Evolutionary conservation across 805 yeast genomes (phyloP).

Genomic region (Pichia membranifaciens): DNA sequence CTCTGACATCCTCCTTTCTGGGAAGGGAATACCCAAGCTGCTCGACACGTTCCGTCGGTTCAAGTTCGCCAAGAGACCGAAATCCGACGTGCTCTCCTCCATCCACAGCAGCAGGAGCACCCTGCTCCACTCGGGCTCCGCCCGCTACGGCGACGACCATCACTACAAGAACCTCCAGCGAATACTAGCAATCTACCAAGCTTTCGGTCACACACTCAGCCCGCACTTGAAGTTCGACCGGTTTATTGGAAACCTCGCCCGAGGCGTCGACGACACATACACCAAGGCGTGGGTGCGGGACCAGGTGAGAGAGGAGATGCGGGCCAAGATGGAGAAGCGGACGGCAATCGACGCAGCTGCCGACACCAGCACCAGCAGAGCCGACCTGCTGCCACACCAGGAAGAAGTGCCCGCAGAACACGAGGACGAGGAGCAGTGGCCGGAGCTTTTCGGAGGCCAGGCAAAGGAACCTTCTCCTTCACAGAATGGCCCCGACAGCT

Average conservation of each 20-base stretch:
- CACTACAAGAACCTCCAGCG: slow-evolving; percentile 45
- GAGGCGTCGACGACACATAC: slow-evolving; percentile 39
- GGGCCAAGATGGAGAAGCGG: slow-evolving; percentile 7
- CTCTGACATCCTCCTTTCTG: slow-evolving; percentile 43
- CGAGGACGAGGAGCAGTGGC: slow-evolving; percentile 10
- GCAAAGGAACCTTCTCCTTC: no score
- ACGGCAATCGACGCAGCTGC: neutral
- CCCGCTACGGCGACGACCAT: slow-evolving; percentile 30
- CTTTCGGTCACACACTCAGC: slow-evolving; percentile 71
- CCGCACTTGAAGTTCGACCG: slow-evolving; percentile 79
- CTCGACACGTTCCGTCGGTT: slow-evolving; percentile 31
- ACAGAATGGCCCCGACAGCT: no score
- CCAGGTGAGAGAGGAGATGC: slow-evolving; percentile 35
- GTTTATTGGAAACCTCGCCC: slow-evolving; percentile 49
- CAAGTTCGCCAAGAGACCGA: slow-evolving; percentile 25
- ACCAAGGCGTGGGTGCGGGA: slow-evolving; percentile 39
- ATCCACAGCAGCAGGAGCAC: neutral
- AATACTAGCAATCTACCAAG: slow-evolving; percentile 53
- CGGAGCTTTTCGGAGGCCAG: slow-evolving; percentile 14
- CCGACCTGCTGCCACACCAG: no score
- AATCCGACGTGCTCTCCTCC: neutral
- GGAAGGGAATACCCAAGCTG: slow-evolving; percentile 55
- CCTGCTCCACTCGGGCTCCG: no score
- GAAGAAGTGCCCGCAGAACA: no score
- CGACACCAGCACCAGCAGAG: neutral